These are phyloP conservation scores for Friedmanniomyces simplex DNA, from an alignment of 495 filamentous ascomycete genomes.

Conservation along the genomic window DNA sequence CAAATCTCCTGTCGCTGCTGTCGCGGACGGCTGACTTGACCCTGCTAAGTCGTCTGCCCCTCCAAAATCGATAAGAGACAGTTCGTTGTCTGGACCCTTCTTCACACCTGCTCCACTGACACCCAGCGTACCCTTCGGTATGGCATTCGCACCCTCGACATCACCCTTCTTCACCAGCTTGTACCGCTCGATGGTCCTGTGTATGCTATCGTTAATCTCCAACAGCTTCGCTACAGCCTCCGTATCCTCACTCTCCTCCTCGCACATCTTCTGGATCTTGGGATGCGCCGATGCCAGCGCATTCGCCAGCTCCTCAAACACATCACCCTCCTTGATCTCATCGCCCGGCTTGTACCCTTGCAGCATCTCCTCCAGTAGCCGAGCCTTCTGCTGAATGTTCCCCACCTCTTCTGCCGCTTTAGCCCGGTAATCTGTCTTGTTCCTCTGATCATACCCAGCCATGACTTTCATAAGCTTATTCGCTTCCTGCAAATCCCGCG, in stretches of 20 bases:
- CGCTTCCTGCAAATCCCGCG: conserved; percentile 88
- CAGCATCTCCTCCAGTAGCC: conserved; percentile 83
- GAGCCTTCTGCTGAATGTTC: conserved; percentile 88
- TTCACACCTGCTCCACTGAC: conserved; percentile 55
- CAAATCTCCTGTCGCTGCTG: conserved; percentile 9
- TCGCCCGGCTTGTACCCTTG: conserved; percentile 75
- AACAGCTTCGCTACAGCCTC: conserved; percentile 92
- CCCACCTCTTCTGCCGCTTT: conserved; percentile 93
- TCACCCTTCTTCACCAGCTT: conserved; percentile 91
- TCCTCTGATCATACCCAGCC: conserved; percentile 89
- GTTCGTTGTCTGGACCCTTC: conserved; percentile 68
- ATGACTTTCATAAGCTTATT: conserved; percentile 98
- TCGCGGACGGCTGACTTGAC: conserved; percentile 34
- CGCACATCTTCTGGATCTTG: conserved; percentile 98
- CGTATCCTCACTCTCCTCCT: conserved; percentile 92
- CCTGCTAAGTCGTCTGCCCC: conserved; percentile 35
- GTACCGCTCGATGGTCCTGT: conserved; percentile 89
- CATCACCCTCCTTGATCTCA: conserved; percentile 75
- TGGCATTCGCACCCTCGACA: conserved; percentile 71
- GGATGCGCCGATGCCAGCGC: conserved; percentile 88
- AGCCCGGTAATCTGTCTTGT: conserved; percentile 94
- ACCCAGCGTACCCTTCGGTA: conserved; percentile 73
- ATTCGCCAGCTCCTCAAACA: conserved; percentile 91
- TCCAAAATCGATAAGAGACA: conserved; percentile 88
- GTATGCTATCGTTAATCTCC: conserved; percentile 98